Conservation (phyloP, 169 alveolate species). For the Eimeria mitis region DNA sequence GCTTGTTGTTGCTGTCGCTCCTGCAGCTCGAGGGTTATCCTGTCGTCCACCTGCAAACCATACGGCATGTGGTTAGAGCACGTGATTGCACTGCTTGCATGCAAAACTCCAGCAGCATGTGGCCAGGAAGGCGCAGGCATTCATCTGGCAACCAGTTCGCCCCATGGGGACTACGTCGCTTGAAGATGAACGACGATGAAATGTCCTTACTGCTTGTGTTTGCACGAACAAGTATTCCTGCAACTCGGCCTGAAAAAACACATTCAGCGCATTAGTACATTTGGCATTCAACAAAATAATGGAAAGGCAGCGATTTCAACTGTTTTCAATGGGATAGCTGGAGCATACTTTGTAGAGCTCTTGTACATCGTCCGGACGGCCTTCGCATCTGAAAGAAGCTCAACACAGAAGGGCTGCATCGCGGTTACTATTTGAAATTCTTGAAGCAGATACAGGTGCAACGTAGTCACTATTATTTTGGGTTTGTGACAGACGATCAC, state of each 20-base stretch:
- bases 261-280: neutral
- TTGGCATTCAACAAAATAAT: neutral
- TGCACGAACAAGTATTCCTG: slow-evolving; percentile 44
- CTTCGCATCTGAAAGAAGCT: slow-evolving; percentile 26
- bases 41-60: slow-evolving; percentile 27
- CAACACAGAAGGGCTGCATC: neutral
- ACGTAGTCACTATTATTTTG: neutral
- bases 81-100: neutral
- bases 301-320: neutral
- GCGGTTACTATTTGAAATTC: neutral
- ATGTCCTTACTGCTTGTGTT: slow-evolving; percentile 20
- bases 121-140: neutral
- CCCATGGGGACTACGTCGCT: neutral
- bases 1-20: slow-evolving; percentile 37
- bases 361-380: slow-evolving; percentile 38
- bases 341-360: slow-evolving; percentile 48
- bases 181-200: neutral
- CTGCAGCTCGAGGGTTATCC: slow-evolving; percentile 35
- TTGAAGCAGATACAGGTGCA: neutral
- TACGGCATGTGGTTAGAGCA: neutral
- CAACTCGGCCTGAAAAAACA: slow-evolving; percentile 37
- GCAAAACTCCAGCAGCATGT: neutral
- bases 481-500: neutral
- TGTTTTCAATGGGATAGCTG: neutral
- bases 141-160: neutral